Conservation (phyloP, 1,139 yeast genomes). For the Petasospora rhodanensis region DNA sequence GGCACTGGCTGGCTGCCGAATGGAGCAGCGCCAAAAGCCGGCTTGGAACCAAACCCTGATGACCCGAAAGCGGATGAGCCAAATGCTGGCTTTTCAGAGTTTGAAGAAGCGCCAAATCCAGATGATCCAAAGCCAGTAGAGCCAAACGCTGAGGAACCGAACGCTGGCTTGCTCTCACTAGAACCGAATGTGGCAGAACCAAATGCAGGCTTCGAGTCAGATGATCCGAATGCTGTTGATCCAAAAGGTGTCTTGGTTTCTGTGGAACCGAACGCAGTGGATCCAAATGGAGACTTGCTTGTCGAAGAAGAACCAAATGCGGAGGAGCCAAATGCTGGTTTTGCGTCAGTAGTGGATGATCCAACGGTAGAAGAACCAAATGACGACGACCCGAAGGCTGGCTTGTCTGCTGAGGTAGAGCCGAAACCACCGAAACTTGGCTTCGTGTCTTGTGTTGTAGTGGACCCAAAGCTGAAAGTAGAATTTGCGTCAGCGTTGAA, state of each 20-base stretch:
- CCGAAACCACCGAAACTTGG: constrained; percentile 2
- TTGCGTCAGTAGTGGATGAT: neutral
- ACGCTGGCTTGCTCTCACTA: neutral
- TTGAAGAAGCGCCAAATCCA: constrained; percentile 5
- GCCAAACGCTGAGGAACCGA: constrained; percentile 3
- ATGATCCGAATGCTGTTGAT: constrained; percentile 8
- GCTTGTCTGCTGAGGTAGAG: constrained; percentile 6
- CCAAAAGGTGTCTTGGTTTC: constrained; percentile 7
- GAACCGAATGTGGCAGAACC: constrained; percentile 16
- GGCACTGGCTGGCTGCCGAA: constrained; percentile 7
- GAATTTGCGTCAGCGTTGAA: constrained; percentile 1
- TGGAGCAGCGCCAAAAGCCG: constrained; percentile 5
- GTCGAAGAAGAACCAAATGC: too few relatives aligned
- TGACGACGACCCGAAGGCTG: constrained; percentile 17
- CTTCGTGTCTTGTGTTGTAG: constrained; percentile 1
- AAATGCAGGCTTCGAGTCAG: constrained; percentile 6
- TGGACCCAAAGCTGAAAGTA: constrained; percentile 1
- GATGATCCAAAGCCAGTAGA: constrained; percentile 1
- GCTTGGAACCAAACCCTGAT: constrained; percentile 1
- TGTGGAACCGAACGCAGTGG: constrained; percentile 15
- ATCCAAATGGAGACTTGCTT: constrained; percentile 7
- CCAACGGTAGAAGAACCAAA: constrained; percentile 20
- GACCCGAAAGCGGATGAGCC: constrained; percentile 5
- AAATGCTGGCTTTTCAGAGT: neutral
- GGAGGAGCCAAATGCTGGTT: constrained; percentile 4